Base-by-base conservation (phyloP, 208 protist genomes). In the Endotrypanum monterogeii region DNA sequence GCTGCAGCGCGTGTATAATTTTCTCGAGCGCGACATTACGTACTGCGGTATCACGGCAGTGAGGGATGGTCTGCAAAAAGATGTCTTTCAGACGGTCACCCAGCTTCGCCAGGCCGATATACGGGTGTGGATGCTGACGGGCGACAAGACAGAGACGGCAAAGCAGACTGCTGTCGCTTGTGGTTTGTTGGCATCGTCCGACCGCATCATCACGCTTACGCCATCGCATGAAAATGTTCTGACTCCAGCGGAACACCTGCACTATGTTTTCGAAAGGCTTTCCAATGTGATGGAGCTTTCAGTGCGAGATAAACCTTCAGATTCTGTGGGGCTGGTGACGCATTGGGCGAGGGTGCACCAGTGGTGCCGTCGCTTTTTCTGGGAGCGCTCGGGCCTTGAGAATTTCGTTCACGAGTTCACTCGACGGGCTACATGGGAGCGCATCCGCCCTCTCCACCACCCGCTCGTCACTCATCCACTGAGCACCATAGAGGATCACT, bases 121-220 rank as follows among this genome's bases (percentile, higher is more conserved):
- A 50, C 83, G 83, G 12, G 85, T 98, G 44, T 98, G 96, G 96
- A 98, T 98, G 97, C 83, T 99, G 56, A 99, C 99, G 44, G 99
- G 99, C 52, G 99, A 99, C 86, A 99, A 99, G 83, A 82, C 89
- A 60, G 92, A 99, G 84, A 99, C 98, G 55, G 98, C 98, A 37
- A 93, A 96, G 67, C 97, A 99, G 82, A 98, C 99, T 71, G 97
- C 90, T 39, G 77, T 91, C n/a, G 82, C 86, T 16, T 90, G 86
- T 55, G 86, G 86, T 16, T 78, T 94, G 44, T 76, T 91, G 18
- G 72, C 77, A 28, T 60, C 74, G 3, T 16, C 72, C 35, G 89
- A 94, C 62, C 76, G 58, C 46, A 57, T 90, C 37, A 58, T 89
- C 50, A 80, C 76, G 11, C 71, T 93, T 30, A 82, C 83, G 12